Conservation (phyloP, 176 grass and related monocot genomes). For the Juncus inflexus region DNA sequence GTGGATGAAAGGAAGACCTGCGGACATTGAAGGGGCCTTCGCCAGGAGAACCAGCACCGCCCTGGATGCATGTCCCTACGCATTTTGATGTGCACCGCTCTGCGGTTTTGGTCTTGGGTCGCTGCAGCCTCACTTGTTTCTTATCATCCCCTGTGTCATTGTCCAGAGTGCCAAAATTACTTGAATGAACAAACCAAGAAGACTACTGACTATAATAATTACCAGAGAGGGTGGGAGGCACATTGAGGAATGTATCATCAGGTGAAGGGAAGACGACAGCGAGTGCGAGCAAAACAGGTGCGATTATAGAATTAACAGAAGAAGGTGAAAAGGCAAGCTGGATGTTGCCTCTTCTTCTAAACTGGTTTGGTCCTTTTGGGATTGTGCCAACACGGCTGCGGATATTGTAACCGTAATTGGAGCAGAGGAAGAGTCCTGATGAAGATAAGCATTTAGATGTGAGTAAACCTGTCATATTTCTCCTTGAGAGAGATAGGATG, state of each 20-base stretch:
- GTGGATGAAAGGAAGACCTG: conserved; percentile 28
- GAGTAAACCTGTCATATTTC: no score
- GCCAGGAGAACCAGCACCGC: conserved; percentile 49
- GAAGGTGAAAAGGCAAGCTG: background rate
- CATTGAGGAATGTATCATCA: conserved; percentile 36
- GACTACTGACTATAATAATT: background rate
- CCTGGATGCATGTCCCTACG: conserved; percentile 43
- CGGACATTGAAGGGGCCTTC: conserved; percentile 48
- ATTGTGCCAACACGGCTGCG: background rate
- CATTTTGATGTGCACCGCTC: conserved; percentile 42
- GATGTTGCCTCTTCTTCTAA: conserved; percentile 7
- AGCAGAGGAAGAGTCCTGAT: conserved; percentile 19
- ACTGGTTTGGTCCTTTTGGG: conserved; percentile 8
- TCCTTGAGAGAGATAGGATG: no score
- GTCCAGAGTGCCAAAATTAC: background rate
- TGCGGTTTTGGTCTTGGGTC: conserved; percentile 36
- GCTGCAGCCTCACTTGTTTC: conserved; percentile 33
- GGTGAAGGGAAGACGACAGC: conserved; percentile 12
- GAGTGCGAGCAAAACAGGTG: conserved; percentile 17
- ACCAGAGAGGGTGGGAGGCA: conserved; percentile 44
- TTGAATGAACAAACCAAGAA: conserved; percentile 1
- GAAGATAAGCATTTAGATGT: background rate
- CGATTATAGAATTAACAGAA: conserved; percentile 10
- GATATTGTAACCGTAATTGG: background rate
- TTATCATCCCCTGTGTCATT: conserved; percentile 33